Base-by-base conservation (phyloP, 192 early-diverging fungal species). In the Mortierella claussenii region DNA sequence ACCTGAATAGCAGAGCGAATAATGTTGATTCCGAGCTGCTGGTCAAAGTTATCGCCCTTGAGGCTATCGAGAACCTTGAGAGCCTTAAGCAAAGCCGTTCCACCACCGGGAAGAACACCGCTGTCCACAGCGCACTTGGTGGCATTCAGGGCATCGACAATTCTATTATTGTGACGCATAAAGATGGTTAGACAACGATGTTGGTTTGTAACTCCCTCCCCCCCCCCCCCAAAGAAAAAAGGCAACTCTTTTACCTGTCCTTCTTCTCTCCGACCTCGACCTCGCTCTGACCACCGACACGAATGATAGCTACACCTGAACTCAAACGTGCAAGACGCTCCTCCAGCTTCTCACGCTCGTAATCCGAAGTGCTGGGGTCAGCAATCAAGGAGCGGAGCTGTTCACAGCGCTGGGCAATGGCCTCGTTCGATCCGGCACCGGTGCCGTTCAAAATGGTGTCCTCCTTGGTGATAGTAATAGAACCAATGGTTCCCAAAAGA, bases 241-340 rank as follows among this genome's bases (percentile, higher is more conserved):
- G n/a, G n/a, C n/a, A n/a, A n/a, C n/a, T n/a, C n/a, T n/a, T n/a
- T n/a, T 68, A 83, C 46, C 98, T 88, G 87, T 99, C 98, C 90
- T 99, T 99, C 94, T 99, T 99, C 84, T 99, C 98, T 54, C 97
- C 96, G 30, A 99, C 98, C 85, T 99, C 98, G 56, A 99, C 95
- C 85, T 99, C 98, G 26, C 95, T 97, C 32, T 93, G 78, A 33
- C 98, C 98, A 60, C 98, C 98, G 37, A 99, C 97, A 81, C 94
- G 96, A 80, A 99, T 98, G 68, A 99, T 97, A 54, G 98, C 98
- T 53, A 99, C 98, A 86, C 98, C 98, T 55, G 96, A 96, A 49
- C 91, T 92, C 23, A 99, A 84, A 84, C 98, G 98, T 69, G 98
- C 98, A 78, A 99, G 90, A 69, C 98, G 93, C 85, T 99, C 98